phyloP scores from a whole-genome alignment of 495 filamentous ascomycete species.

The Xylaria castorea region DNA sequence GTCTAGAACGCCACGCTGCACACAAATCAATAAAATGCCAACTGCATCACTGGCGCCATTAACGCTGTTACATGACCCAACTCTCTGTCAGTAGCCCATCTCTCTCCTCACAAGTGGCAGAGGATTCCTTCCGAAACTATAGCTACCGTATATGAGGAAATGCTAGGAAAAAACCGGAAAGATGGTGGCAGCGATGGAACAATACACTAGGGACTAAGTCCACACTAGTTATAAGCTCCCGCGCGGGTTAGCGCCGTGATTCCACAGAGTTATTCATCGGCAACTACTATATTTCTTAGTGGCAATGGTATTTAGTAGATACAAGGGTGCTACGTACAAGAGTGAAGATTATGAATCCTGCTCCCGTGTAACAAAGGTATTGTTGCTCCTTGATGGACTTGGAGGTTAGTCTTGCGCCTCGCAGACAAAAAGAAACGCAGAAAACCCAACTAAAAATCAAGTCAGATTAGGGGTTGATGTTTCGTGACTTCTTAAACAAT shows the following conservation, averaged over 20 bases:
- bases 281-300: too few relatives aligned
- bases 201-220: neutral
- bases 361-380: neutral
- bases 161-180: neutral
- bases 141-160: too few relatives aligned
- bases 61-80: neutral
- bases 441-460: neutral
- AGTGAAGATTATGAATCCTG: neutral
- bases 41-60: neutral
- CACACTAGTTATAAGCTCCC: neutral
- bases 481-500: neutral
- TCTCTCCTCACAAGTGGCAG: neutral
- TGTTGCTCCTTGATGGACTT: neutral
- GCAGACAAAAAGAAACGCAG: neutral
- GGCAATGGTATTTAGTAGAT: neutral
- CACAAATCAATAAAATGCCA: neutral
- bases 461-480: neutral
- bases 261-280: neutral
- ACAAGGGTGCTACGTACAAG: neutral
- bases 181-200: neutral
- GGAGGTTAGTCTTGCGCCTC: neutral
- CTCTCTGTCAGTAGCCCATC: neutral
- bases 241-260: neutral
- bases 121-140: neutral
- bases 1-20: neutral